Evolutionary conservation across 2,329 filamentous ascomycete species (phyloP).

Genomic region (Fusarium camptoceras): DNA sequence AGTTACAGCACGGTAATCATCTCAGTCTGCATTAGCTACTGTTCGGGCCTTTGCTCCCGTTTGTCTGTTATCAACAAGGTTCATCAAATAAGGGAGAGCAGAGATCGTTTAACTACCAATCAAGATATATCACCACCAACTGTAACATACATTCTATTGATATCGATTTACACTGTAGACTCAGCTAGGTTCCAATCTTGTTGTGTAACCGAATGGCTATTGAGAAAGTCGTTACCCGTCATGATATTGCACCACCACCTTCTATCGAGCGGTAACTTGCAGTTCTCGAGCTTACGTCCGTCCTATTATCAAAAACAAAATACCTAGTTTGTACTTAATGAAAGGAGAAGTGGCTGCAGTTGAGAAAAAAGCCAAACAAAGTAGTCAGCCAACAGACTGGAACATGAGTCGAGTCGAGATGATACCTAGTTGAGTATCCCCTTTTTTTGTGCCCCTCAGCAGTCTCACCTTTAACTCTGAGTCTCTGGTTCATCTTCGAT

Average conservation of each 20-base stretch:
- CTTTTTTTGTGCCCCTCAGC: not conserved
- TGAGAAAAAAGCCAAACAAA: constrained; percentile 31
- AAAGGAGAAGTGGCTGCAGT: not conserved
- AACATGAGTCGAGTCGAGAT: no score
- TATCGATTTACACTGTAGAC: constrained; percentile 7
- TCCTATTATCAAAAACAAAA: not conserved
- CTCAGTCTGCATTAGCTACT: not conserved
- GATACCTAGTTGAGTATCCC: constrained; percentile 2
- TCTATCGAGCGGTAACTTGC: constrained; percentile 12
- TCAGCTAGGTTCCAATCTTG: not conserved
- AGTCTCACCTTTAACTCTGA: constrained; percentile 8
- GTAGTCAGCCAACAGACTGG: no score
- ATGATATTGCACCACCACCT: constrained; percentile 6
- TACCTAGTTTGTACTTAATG: not conserved
- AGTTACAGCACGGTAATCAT: not conserved
- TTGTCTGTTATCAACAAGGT: constrained; percentile 1
- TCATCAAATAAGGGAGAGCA: not conserved
- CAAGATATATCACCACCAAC: not conserved
- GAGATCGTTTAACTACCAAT: not conserved
- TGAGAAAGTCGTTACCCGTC: constrained; percentile 9
- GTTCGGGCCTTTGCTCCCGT: not conserved
- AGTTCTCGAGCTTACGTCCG: constrained; percentile 4
- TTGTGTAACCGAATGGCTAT: not conserved
- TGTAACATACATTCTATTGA: not conserved
- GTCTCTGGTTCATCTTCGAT: constrained; percentile 29